A percentile compares a stretch with the other conserved stretches of the same genome.
Evolutionary conservation across 805 yeast genomes (phyloP).

Genomic region (Maudiozyma turicensis): DNA sequence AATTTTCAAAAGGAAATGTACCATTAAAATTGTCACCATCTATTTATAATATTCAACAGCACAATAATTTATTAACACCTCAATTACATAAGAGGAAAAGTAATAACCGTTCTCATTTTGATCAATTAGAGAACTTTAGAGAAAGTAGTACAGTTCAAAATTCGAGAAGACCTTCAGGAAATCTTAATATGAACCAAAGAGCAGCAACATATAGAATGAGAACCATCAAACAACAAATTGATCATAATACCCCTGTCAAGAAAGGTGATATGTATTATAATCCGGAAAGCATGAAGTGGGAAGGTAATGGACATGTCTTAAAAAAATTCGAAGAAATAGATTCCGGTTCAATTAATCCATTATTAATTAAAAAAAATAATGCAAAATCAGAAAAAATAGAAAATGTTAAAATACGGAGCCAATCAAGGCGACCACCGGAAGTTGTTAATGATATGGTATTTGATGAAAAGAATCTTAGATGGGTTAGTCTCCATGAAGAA

Average conservation of each 20-base stretch:
- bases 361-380: slow-evolving; percentile 11
- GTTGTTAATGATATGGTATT: slow-evolving; percentile 28
- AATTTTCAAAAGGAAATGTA: slow-evolving; percentile 3
- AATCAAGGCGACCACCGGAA: slow-evolving; percentile 10
- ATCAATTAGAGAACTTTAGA: slow-evolving; percentile 16
- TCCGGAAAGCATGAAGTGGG: slow-evolving; percentile 26
- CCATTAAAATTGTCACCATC: slow-evolving; percentile 19
- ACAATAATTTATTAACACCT: slow-evolving; percentile 22
- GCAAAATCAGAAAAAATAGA: slow-evolving; percentile 2
- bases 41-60: slow-evolving; percentile 20
- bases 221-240: slow-evolving; percentile 28
- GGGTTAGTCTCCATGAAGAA: slow-evolving; percentile 25
- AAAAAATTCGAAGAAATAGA: slow-evolving; percentile 19
- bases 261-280: slow-evolving; percentile 25
- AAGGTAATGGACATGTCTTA: slow-evolving; percentile 22
- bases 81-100: slow-evolving; percentile 19
- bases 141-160: slow-evolving; percentile 4
- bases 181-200: background rate
- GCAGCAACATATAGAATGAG: slow-evolving; percentile 14
- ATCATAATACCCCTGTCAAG: slow-evolving; percentile 26
- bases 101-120: slow-evolving; percentile 11
- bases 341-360: slow-evolving; percentile 16
- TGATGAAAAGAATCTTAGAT: slow-evolving; percentile 26
- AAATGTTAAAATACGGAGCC: slow-evolving; percentile 5
- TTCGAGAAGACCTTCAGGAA: slow-evolving; percentile 1